These are phyloP conservation scores for Hirschioporus abietinus DNA, from an alignment of 768 basidiomycete genomes.

Conservation along the genomic window DNA sequence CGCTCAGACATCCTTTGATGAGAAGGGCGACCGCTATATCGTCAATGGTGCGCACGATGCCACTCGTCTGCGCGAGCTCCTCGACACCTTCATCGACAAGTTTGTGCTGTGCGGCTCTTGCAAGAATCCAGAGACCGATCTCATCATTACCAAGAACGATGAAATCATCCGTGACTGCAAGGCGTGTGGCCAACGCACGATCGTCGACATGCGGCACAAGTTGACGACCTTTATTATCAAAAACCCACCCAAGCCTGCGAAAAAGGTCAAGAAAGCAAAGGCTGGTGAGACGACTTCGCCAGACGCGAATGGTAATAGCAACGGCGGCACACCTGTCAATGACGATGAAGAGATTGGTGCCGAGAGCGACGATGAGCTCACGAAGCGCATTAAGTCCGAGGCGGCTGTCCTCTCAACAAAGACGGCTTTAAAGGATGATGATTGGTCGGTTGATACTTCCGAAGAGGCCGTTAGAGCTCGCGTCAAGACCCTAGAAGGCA, in stretches of 20 bases:
- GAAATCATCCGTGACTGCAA: constrained; percentile 96
- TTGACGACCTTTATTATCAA: constrained; percentile 94
- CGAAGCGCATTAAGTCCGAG: constrained; percentile 87
- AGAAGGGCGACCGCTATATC: constrained; percentile 96
- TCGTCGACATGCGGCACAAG: constrained; percentile 95
- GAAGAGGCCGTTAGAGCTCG: constrained; percentile 84
- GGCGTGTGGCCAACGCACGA: constrained; percentile 91
- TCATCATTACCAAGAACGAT: constrained; percentile 84
- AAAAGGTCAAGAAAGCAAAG: constrained; percentile 53
- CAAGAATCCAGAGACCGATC: constrained; percentile 99
- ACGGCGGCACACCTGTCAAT: constrained; percentile 38
- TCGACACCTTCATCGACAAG: constrained; percentile 97
- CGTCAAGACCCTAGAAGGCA: constrained; percentile 60
- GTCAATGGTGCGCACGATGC: constrained; percentile 97
- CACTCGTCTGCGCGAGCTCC: constrained; percentile 85
- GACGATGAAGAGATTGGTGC: constrained; percentile 41
- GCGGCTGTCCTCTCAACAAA: constrained; percentile 70
- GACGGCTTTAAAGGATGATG: constrained; percentile 57
- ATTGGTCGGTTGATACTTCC: constrained; percentile 91
- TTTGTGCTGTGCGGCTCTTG: constrained; percentile 96
- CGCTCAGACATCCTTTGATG: constrained; percentile 94
- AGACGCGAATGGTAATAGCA: constrained; percentile 34
- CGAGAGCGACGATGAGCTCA: constrained; percentile 85
- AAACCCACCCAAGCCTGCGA: constrained; percentile 89
- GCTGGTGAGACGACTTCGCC: constrained; percentile 46